Evolutionary conservation across 2,329 filamentous ascomycete species (phyloP), one percentile per base, ranked within the genome.

Genomic region (Fusarium aywerte): DNA sequence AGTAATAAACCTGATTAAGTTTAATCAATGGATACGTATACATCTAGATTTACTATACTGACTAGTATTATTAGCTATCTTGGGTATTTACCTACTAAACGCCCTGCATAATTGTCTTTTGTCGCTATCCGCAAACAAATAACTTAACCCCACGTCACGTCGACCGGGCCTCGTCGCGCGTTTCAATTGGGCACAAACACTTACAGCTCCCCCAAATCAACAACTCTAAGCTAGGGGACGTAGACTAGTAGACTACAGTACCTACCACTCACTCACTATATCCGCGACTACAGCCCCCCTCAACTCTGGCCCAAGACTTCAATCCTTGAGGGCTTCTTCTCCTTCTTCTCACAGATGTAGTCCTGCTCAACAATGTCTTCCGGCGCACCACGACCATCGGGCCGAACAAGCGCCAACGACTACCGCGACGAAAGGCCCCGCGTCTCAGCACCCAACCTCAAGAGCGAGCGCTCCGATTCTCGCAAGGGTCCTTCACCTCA

Each of bases 391-490:
- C 75, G 80, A 77, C 77, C 79, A 70, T 79, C 82, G 65, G 78
- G 79, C 74, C 83, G 82, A 75, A 75, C 80, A 67, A 81, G 80
- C 71, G 79, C 76, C 71, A 75, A 74, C 73, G 77, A 76, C 36
- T 60, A 70, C 33, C 63, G 55, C 60, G 77, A 79, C 58, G 77
- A 80, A 43, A 72, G 76, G 62, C 72, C 76, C 67, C 80, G 81
- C 73, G 77, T 78, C 67, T 74, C 75, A 43, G 50, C 49, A 39
- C 74, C 69, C 56, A 71, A 56, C 57, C 62, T 74, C 47, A 75
- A 74, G 50, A 75, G 69, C 65, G 77, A 76, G 47, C 77, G 67
- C 60, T 71, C 67, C 59, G 81, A 80, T 67, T 76, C 77, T 43
- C 77, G 78, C 39, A 77, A 79, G 55, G 67, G 79, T 51, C 66